Base-by-base conservation (phyloP, 441 rosid species). In the Pelargonium citronellum region DNA sequence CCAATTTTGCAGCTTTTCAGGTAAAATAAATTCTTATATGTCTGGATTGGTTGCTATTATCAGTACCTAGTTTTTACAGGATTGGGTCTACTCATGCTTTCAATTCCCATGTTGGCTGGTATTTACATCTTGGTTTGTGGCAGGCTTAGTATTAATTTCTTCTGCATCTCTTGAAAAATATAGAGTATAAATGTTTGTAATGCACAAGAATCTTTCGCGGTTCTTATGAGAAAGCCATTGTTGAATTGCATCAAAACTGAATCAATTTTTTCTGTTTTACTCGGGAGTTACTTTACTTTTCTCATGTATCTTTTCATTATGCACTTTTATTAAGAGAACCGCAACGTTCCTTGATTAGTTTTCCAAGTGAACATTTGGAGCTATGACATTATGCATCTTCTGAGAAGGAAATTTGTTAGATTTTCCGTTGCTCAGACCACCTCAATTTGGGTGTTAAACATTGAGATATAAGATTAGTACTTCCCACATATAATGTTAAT, bases 1-100 rank as follows among this genome's bases (percentile, higher is more conserved):
- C 90, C 60, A 92, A 92, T 78, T 84, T 92, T 73, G 76, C 90
- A 30, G 80, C 91, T 77, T 83, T 84, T 55, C 95, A 92, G 96
- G 98, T 89, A 74, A 82, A 57, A n/a, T 30, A 49, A 66, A 49
- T 41, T 61, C 30, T 73, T 71, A 17, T 34, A 43, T 43, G 19
- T 27, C 53, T 34, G 15, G 55, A 60, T 22, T 41, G n/a, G 2
- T 3, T 37, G 17, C 55, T 22, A 13, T 4, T n/a, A 5, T 15
- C 15, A 37, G 57, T 15, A 34, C 6, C 39, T 34, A 34, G 7
- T n/a, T 51, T 15, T 13, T 13, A 51, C 5, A 13, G 17, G 17
- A 51, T 51, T 51, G 58, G 58, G 17, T 13, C 17, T 51, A n/a
- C 58, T 13, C 15, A 15, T n/a, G 58, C 7, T 51, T 51, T 51